A percentile compares a stretch with the other conserved stretches of the same genome.
phyloP scores from a whole-genome alignment of 139 green algal species.

The Nannochloris sp. region DNA sequence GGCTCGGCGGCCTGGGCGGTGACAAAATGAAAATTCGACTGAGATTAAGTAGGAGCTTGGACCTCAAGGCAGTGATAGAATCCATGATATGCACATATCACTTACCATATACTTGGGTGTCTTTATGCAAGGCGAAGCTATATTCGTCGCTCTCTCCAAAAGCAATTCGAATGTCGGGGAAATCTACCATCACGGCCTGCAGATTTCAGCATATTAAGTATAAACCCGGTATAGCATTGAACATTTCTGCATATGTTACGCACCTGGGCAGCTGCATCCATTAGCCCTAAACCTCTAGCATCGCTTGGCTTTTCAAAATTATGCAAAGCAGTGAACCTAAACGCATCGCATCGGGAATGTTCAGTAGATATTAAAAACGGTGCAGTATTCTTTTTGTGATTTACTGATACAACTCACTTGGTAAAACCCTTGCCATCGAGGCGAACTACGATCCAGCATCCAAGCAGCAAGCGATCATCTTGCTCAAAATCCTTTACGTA shows the following conservation, averaged over 20 bases:
- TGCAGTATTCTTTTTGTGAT: too few species aligned
- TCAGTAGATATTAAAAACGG: background rate
- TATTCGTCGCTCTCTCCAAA: slow-evolving; percentile 88
- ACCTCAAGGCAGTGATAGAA: background rate
- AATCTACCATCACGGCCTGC: slow-evolving; percentile 61
- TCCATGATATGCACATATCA: background rate
- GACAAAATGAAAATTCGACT: background rate
- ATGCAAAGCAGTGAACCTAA: slow-evolving; percentile 71
- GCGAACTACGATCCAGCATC: slow-evolving; percentile 80
- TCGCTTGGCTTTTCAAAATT: slow-evolving; percentile 83
- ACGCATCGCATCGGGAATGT: background rate
- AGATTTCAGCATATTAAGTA: too few species aligned
- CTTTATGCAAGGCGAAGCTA: slow-evolving; percentile 71
- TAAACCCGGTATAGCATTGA: too few species aligned
- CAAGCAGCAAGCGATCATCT: slow-evolving; percentile 59
- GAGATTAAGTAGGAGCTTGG: background rate
- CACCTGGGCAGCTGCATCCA: slow-evolving; percentile 63
- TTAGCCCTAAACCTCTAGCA: slow-evolving; percentile 62
- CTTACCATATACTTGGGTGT: slow-evolving; percentile 60
- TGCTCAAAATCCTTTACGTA: slow-evolving; percentile 81
- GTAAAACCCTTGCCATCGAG: slow-evolving; percentile 88
- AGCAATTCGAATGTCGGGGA: slow-evolving; percentile 64
- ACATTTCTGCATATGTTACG: too few species aligned
- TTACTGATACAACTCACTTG: slow-evolving; percentile 42
- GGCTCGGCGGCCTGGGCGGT: slow-evolving; percentile 51